A percentile compares a stretch with the other conserved stretches of the same genome.
Conservation (phyloP, 2,329 filamentous ascomycete genomes). For the Didymella sp. region DNA sequence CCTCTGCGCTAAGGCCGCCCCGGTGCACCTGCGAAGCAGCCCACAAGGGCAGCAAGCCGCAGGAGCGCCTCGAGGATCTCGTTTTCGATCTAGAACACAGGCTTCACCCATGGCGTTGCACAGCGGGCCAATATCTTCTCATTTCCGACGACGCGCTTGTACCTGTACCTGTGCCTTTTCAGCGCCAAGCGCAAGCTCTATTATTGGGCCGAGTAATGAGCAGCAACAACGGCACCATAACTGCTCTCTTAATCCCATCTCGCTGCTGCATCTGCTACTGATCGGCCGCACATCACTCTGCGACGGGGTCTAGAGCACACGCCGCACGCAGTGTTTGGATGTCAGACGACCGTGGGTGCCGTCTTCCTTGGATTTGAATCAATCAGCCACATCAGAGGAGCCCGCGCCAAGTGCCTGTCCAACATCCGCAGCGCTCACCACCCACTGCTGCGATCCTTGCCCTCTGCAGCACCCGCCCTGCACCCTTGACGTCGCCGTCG, state of each 20-base stretch:
- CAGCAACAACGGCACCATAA: conserved; percentile 22
- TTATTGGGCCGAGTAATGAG: conserved; percentile 29
- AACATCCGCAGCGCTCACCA: conserved; percentile 15
- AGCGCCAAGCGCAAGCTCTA: conserved; percentile 33
- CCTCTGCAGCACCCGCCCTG: conserved; percentile 36
- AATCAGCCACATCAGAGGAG: conserved; percentile 37
- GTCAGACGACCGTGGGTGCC: conserved; percentile 35
- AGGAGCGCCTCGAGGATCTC: conserved; percentile 3
- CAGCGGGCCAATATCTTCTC: conserved; percentile 21
- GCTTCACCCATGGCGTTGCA: conserved; percentile 18
- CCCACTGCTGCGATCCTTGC: conserved; percentile 33
- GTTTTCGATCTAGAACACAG: conserved; percentile 17
- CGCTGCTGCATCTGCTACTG: conserved; percentile 13
- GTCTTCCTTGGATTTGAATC: conserved; percentile 29
- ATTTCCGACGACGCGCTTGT: conserved; percentile 25
- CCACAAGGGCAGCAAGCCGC: conserved; percentile 9
- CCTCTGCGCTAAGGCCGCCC: background rate
- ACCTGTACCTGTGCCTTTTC: conserved; percentile 16
- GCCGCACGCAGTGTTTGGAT: conserved; percentile 20
- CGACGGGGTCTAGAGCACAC: conserved; percentile 7
- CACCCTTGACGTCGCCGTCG: conserved; percentile 32
- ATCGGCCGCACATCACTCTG: conserved; percentile 22
- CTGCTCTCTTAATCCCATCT: conserved; percentile 8
- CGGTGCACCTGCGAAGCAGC: conserved; percentile 10
- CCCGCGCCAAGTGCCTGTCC: conserved; percentile 25